Evolutionary conservation across 2,329 filamentous ascomycete species (phyloP), one percentile per base, ranked within the genome.

Genomic region (Mollisiaceae sp.): DNA sequence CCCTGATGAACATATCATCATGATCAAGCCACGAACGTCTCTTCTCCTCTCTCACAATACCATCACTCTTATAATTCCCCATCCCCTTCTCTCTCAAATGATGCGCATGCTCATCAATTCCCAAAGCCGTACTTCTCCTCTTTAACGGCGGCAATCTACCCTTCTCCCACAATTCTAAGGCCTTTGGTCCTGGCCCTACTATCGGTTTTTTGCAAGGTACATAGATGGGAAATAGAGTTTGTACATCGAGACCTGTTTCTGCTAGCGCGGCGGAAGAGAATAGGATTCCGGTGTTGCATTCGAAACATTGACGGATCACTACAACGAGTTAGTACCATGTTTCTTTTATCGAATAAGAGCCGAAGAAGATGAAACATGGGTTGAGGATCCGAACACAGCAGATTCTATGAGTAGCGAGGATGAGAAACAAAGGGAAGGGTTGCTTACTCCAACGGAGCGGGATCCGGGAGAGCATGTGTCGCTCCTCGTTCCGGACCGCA

Each of bases 391-490:
- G n/a, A n/a, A n/a, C n/a, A n/a, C n/a, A n/a, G n/a, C n/a, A n/a
- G n/a, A n/a, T n/a, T n/a, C n/a, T n/a, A n/a, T n/a, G n/a, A n/a
- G n/a, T n/a, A n/a, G n/a, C n/a, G n/a, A n/a, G n/a, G n/a, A n/a
- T n/a, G n/a, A n/a, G n/a, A n/a, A n/a, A n/a, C n/a, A n/a, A n/a
- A n/a, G n/a, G n/a, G n/a, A n/a, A n/a, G n/a, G n/a, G n/a, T n/a
- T n/a, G n/a, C n/a, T n/a, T n/a, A n/a, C n/a, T 82, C 81, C 81
- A 82, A 2, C 80, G 77, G 2, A 82, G 74, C 5, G 80, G 80
- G 15, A 82, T 82, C 2, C 78, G 78, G 4, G 79, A 76, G 9
- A 82, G 76, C 69, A 79, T 80, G 63, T 82, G 80, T 1, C 79
- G 75, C 47, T 73, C 74, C 39, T 77, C 76, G 65, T 82, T 81